phyloP scores from a whole-genome alignment of 2,329 filamentous ascomycete genomes.

The Ceratocystis papillata region DNA sequence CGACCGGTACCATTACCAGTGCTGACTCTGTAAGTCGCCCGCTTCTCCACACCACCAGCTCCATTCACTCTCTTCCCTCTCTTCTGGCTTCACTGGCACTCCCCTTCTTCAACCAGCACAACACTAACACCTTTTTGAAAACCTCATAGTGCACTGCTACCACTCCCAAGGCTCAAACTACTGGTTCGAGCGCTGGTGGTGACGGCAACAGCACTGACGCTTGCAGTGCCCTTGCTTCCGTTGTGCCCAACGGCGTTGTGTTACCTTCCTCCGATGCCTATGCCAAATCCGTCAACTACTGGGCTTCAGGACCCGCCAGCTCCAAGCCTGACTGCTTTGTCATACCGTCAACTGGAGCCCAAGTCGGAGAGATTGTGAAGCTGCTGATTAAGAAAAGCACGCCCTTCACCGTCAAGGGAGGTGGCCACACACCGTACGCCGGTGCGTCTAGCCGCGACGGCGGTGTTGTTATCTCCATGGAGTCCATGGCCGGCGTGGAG shows the following conservation, averaged over 20 bases:
- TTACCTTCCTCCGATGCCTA: conserved; percentile 15
- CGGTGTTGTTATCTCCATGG: conserved; percentile 29
- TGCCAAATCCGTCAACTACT: conserved; percentile 9
- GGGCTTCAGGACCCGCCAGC: conserved; percentile 6
- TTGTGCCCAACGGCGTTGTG: conserved; percentile 2
- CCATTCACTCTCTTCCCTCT: neutral
- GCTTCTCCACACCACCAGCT: neutral
- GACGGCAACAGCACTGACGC: neutral
- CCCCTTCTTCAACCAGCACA: too few species aligned
- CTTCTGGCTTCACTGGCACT: too few species aligned
- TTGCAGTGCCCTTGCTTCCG: neutral
- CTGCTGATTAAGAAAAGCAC: conserved; percentile 15
- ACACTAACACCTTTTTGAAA: neutral
- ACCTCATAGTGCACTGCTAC: neutral
- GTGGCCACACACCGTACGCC: conserved; percentile 30
- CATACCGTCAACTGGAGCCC: neutral
- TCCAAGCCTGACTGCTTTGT: conserved; percentile 14
- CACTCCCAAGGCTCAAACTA: neutral
- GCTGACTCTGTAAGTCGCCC: neutral
- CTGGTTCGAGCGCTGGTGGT: neutral
- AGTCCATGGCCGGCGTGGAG: conserved; percentile 21
- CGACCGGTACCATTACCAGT: neutral
- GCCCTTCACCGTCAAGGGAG: conserved; percentile 35
- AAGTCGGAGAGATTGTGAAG: conserved; percentile 8
- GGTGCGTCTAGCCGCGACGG: conserved; percentile 28